Conservation (phyloP, 2,329 filamentous ascomycete species). For the Aspergillus costaricaensis region DNA sequence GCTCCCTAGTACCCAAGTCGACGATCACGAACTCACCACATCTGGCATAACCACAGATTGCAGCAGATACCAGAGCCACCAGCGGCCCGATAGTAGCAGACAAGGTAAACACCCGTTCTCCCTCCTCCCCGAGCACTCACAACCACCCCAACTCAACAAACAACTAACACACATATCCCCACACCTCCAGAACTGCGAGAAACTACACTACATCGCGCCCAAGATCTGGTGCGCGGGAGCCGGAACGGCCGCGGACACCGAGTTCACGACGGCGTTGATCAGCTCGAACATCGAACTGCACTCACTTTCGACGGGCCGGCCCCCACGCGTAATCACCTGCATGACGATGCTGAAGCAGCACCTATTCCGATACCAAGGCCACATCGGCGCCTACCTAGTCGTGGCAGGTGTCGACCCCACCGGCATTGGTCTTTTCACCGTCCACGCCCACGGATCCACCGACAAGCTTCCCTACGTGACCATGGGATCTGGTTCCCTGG, state of each 20-base stretch:
- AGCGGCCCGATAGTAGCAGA: conserved; percentile 98
- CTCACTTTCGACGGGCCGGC: conserved; percentile 91
- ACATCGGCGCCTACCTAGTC: conserved; percentile 97
- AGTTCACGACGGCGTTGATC: conserved; percentile 98
- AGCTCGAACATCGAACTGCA: conserved; percentile 98
- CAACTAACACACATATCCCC: neutral
- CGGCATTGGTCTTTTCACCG: conserved; percentile 92
- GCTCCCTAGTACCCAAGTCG: neutral
- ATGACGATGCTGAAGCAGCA: conserved; percentile 99
- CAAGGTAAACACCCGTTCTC: conserved; percentile 60
- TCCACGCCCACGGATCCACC: conserved; percentile 96
- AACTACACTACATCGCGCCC: conserved; percentile 97
- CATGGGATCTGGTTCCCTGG: conserved; percentile 94
- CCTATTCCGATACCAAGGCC: conserved; percentile 95
- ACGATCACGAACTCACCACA: neutral
- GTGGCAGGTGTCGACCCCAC: conserved; percentile 96
- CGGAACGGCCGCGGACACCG: conserved; percentile 95
- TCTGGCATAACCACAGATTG: conserved; percentile 64
- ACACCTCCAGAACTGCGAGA: conserved; percentile 81
- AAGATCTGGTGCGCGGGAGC: conserved; percentile 99
- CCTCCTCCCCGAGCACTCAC: neutral
- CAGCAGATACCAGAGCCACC: conserved; percentile 95
- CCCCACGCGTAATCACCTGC: conserved; percentile 95
- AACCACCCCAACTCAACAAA: neutral
- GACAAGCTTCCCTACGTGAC: conserved; percentile 99